phyloP scores from a whole-genome alignment of 345 rosid genomes.

The Hibiscus trionum region DNA sequence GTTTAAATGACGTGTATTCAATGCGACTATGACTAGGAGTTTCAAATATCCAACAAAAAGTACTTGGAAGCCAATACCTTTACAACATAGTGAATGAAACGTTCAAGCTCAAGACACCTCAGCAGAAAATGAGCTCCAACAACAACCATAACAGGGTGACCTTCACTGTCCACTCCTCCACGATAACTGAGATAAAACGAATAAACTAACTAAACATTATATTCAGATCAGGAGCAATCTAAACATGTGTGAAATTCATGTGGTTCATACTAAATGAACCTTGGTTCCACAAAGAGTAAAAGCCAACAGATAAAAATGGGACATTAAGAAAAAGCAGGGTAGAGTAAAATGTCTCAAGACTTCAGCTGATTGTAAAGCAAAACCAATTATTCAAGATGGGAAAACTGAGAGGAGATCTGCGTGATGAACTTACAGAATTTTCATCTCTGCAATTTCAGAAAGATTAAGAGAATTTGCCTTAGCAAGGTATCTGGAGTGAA shows the following conservation, averaged over 20 bases:
- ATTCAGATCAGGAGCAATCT: constrained; percentile 6
- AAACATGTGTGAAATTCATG: neutral
- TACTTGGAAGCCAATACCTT: constrained; percentile 40
- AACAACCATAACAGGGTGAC: constrained; percentile 85
- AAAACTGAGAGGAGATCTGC: neutral
- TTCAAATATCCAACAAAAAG: neutral
- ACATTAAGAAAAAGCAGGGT: neutral
- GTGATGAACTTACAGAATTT: constrained; percentile 65
- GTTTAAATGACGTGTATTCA: neutral
- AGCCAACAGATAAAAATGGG: neutral
- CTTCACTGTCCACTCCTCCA: constrained; percentile 96
- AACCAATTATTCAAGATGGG: neutral
- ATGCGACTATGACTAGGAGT: neutral
- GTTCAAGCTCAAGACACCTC: constrained; percentile 90
- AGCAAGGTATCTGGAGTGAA: constrained; percentile 89
- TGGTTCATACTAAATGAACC: neutral
- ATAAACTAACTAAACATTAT: constrained; percentile 12
- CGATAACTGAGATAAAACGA: constrained; percentile 59
- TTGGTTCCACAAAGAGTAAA: neutral
- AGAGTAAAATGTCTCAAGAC: neutral
- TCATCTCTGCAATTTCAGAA: constrained; percentile 96
- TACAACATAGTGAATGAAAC: constrained; percentile 67
- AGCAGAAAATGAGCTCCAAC: constrained; percentile 97
- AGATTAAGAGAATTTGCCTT: constrained; percentile 88
- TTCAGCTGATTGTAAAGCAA: neutral